phyloP scores from a whole-genome alignment of 371 early-diverging fungal species.

The Mortierella sp. region DNA sequence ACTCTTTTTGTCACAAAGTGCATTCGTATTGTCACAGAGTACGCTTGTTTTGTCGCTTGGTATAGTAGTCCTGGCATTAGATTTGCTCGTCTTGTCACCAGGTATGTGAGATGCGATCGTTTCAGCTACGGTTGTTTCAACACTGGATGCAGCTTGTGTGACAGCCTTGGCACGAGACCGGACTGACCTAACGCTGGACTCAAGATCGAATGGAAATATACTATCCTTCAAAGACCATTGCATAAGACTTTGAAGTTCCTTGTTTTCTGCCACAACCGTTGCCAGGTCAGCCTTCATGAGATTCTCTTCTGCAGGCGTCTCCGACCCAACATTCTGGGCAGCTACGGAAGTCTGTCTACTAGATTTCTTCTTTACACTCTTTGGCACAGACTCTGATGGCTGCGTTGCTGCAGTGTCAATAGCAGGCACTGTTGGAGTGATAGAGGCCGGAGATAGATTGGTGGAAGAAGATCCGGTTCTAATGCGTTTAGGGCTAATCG shows the following conservation, averaged over 20 bases:
- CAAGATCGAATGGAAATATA: slow-evolving; percentile 8
- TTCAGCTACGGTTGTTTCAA: not conserved
- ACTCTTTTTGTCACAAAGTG: not conserved
- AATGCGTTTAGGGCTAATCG: not conserved
- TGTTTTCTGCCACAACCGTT: slow-evolving; percentile 1
- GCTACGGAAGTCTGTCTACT: not conserved
- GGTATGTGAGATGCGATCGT: not conserved
- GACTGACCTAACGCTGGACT: slow-evolving; percentile 12
- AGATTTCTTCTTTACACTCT: not conserved
- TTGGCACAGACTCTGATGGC: not conserved
- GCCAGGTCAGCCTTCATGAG: not conserved
- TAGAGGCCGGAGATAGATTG: not conserved
- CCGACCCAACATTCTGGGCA: not conserved
- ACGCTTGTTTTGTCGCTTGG: not conserved
- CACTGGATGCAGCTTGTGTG: not conserved
- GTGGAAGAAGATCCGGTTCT: not conserved
- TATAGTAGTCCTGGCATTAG: too few species aligned
- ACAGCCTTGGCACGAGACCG: slow-evolving; percentile 13
- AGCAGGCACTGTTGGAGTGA: not conserved
- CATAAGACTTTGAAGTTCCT: slow-evolving; percentile 15
- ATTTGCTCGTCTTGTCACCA: too few species aligned
- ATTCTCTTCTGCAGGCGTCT: not conserved
- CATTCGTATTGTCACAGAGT: not conserved
- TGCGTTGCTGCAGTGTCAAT: not conserved
- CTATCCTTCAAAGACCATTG: slow-evolving; percentile 27